A percentile compares a stretch with the other conserved stretches of the same genome.
phyloP scores from a whole-genome alignment of 2,329 filamentous ascomycete genomes.

The Apiospora hydei region DNA sequence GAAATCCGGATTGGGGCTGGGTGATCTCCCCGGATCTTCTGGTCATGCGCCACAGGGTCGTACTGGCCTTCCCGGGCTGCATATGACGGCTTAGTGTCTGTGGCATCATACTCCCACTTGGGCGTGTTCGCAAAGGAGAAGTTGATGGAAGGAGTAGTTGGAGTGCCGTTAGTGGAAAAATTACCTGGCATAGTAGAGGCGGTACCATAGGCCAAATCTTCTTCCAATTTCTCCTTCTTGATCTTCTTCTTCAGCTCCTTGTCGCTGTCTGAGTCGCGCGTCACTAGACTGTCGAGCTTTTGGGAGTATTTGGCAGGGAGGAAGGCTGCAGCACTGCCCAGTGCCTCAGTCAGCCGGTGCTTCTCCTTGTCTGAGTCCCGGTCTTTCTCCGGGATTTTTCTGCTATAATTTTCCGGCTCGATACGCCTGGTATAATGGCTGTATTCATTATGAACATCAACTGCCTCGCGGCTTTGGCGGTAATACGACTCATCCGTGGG shows the following conservation, averaged over 20 bases:
- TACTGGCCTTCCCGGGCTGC: conserved; percentile 38
- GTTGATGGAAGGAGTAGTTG: conserved; percentile 32
- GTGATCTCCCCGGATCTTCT: conserved; percentile 31
- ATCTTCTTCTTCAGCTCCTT: conserved; percentile 43
- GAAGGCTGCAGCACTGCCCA: conserved; percentile 41
- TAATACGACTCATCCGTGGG: conserved; percentile 38
- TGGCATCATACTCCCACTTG: conserved; percentile 49
- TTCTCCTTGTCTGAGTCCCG: conserved; percentile 28
- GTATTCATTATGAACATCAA: conserved; percentile 27
- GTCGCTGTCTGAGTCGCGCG: conserved; percentile 41
- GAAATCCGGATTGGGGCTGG: conserved; percentile 33
- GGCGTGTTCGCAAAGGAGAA: conserved; percentile 43
- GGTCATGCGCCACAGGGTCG: conserved; percentile 30
- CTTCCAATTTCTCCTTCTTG: conserved; percentile 48
- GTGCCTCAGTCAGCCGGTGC: conserved; percentile 31
- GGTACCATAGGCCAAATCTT: conserved; percentile 60
- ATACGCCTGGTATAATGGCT: conserved; percentile 30
- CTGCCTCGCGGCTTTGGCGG: conserved; percentile 32
- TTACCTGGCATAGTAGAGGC: conserved; percentile 29
- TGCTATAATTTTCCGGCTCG: conserved; percentile 28
- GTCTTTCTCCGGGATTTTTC: conserved; percentile 20
- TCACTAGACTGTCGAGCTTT: conserved; percentile 34
- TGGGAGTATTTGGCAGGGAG: conserved; percentile 41
- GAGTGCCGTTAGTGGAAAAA: conserved; percentile 30
- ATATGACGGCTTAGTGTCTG: conserved; percentile 44